Percentiles rank a stretch among this genome's conserved stretches.
These are phyloP conservation scores for Nosema muscidifuracis DNA, from an alignment of 371 early-diverging fungal species.

Conservation along the genomic window DNA sequence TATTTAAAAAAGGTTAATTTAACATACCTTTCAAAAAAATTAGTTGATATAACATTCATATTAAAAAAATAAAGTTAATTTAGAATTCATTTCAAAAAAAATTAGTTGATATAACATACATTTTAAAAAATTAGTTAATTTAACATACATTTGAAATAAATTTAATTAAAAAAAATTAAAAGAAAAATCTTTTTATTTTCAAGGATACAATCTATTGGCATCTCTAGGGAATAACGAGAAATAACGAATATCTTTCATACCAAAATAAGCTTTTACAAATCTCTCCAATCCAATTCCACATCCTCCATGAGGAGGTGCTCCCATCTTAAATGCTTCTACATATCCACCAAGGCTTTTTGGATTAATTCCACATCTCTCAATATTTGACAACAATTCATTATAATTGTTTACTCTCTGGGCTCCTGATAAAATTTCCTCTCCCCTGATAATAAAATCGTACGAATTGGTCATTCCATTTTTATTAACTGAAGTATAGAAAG, in stretches of 20 bases:
- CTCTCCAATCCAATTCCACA: constrained; percentile 89
- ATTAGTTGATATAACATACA: no score
- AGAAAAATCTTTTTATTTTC: constrained; percentile 57
- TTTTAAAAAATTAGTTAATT: no score
- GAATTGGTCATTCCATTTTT: constrained; percentile 82
- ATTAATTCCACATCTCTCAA: constrained; percentile 73
- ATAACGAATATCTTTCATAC: constrained; percentile 87
- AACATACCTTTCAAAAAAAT: no score
- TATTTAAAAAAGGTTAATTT: no score
- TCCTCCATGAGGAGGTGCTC: constrained; percentile 97
- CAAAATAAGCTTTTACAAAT: constrained; percentile 89
- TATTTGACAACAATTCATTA: constrained; percentile 72
- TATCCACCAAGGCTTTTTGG: constrained; percentile 78
- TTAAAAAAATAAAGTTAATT: no score
- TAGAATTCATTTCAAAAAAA: no score
- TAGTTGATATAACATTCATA: no score
- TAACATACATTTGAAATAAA: no score
- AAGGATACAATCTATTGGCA: constrained; percentile 87
- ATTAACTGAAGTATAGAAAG: constrained; percentile 96
- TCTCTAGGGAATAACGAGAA: constrained; percentile 95
- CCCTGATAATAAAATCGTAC: constrained; percentile 98
- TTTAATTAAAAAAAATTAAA: no score
- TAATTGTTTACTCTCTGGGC: constrained; percentile 96
- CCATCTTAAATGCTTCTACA: constrained; percentile 91
- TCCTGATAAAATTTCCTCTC: constrained; percentile 97